Percentiles rank a stretch among this genome's conserved stretches.
These are phyloP conservation scores for Ambrosiella cleistominuta DNA, from an alignment of 2,329 filamentous ascomycete genomes.

Conservation along the genomic window DNA sequence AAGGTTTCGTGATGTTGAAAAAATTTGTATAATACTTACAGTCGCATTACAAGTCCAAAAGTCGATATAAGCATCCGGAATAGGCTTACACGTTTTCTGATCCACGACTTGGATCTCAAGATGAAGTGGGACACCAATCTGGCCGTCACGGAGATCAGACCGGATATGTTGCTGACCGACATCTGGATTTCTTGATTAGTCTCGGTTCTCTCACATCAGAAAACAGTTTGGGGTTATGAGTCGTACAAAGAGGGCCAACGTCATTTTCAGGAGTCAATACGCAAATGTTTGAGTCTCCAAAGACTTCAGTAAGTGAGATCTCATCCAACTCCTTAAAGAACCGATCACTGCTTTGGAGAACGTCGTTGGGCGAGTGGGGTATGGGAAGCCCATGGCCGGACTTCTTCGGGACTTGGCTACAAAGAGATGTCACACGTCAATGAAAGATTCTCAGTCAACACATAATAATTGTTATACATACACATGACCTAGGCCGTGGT, in stretches of 20 bases:
- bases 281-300: slow-evolving; percentile 26
- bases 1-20: neutral
- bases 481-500: slow-evolving; percentile 12
- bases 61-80: slow-evolving; percentile 15
- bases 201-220: neutral
- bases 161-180: slow-evolving; percentile 15
- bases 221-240: neutral
- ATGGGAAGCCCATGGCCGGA: slow-evolving; percentile 6
- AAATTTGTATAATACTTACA: slow-evolving; percentile 16
- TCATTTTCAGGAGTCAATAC: slow-evolving; percentile 33
- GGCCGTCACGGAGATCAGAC: slow-evolving; percentile 13
- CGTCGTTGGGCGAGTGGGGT: slow-evolving; percentile 7
- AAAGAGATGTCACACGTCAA: neutral
- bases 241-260: slow-evolving; percentile 29
- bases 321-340: slow-evolving; percentile 19
- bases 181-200: slow-evolving; percentile 5
- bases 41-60: slow-evolving; percentile 19
- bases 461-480: neutral
- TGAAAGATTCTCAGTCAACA: neutral
- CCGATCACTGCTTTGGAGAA: slow-evolving; percentile 22
- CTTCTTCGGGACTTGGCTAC: slow-evolving; percentile 5
- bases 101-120: slow-evolving; percentile 16
- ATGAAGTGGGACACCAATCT: slow-evolving; percentile 14
- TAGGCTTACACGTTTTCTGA: slow-evolving; percentile 15
- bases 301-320: slow-evolving; percentile 21